phyloP scores from a whole-genome alignment of 2,329 filamentous ascomycete species.

The Apiospora kogelbergensis region DNA sequence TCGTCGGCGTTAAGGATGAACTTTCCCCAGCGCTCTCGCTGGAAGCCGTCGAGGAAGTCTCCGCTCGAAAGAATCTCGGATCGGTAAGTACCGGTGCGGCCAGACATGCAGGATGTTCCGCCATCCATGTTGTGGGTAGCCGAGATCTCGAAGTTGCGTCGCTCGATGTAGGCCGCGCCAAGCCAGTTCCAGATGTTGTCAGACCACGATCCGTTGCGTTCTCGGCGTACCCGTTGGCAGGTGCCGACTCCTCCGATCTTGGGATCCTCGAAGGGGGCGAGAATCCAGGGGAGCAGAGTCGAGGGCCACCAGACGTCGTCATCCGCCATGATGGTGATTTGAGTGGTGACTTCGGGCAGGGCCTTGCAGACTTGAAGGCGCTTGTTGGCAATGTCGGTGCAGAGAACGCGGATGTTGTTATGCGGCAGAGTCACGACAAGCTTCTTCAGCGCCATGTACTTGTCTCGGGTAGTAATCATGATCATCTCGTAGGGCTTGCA shows the following conservation, averaged over 20 bases:
- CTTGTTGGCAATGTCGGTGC: slow-evolving; percentile 88
- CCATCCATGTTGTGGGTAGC: slow-evolving; percentile 91
- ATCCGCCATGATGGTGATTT: slow-evolving; percentile 89
- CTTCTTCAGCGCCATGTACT: slow-evolving; percentile 65
- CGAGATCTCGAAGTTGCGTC: slow-evolving; percentile 94
- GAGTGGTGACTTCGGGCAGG: slow-evolving; percentile 79
- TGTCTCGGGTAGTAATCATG: slow-evolving; percentile 83
- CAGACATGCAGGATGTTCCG: slow-evolving; percentile 94
- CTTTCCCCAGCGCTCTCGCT: slow-evolving; percentile 83
- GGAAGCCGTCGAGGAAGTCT: slow-evolving; percentile 85
- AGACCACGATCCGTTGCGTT: slow-evolving; percentile 56
- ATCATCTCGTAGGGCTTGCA: slow-evolving; percentile 73
- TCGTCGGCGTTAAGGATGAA: slow-evolving; percentile 95
- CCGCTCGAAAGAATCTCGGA: slow-evolving; percentile 83
- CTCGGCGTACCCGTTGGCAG: slow-evolving; percentile 80
- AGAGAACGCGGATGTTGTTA: slow-evolving; percentile 70
- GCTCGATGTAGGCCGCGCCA: slow-evolving; percentile 86
- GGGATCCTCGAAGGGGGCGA: slow-evolving; percentile 86
- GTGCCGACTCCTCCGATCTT: slow-evolving; percentile 91
- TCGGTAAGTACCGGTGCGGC: slow-evolving; percentile 88
- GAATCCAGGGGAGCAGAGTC: slow-evolving; percentile 84
- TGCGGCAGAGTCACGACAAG: slow-evolving; percentile 62
- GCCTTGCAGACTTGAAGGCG: slow-evolving; percentile 90
- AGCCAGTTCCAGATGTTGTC: slow-evolving; percentile 82
- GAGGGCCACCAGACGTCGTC: slow-evolving; percentile 93